These are phyloP conservation scores for Geotrichum cucujoidarum DNA, from an alignment of 1,139 yeast genomes.

Conservation along the genomic window DNA sequence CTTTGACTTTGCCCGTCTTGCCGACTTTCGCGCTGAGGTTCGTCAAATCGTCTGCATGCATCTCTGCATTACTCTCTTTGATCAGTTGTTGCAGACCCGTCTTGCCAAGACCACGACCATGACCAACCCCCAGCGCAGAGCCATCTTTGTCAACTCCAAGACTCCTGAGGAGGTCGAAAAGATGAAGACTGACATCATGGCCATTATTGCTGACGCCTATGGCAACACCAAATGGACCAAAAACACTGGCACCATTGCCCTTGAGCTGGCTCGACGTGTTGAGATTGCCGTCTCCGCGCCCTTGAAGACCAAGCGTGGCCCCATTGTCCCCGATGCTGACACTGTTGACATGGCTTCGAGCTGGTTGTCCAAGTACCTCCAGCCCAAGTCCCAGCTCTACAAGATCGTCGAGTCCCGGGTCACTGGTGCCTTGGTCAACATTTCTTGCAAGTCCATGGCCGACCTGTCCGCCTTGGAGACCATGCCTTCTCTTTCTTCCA, in stretches of 20 bases:
- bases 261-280: slow-evolving; percentile 57
- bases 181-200: slow-evolving; percentile 57
- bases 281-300: slow-evolving; percentile 21
- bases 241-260: slow-evolving; percentile 65
- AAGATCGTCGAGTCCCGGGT: slow-evolving; percentile 41
- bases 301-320: slow-evolving; percentile 15
- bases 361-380: slow-evolving; percentile 83
- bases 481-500: slow-evolving; percentile 19
- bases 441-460: slow-evolving; percentile 22
- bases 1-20: slow-evolving; percentile 80
- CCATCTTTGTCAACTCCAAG: slow-evolving; percentile 16
- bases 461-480: slow-evolving; percentile 26
- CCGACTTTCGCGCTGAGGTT: slow-evolving; percentile 75
- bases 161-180: slow-evolving; percentile 27
- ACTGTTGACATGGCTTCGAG: slow-evolving; percentile 60
- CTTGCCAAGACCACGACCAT: slow-evolving; percentile 30
- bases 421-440: slow-evolving; percentile 27
- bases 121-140: slow-evolving; percentile 16
- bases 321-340: slow-evolving; percentile 21
- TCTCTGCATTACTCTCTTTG: slow-evolving; percentile 66
- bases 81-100: slow-evolving; percentile 49
- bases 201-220: slow-evolving; percentile 77
- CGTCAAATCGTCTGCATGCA: slow-evolving; percentile 79
- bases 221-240: slow-evolving; percentile 91
- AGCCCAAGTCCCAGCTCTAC: slow-evolving; percentile 76